Base-by-base conservation (phyloP, 805 yeast species). In the Hanseniaspora occidentalis region DNA sequence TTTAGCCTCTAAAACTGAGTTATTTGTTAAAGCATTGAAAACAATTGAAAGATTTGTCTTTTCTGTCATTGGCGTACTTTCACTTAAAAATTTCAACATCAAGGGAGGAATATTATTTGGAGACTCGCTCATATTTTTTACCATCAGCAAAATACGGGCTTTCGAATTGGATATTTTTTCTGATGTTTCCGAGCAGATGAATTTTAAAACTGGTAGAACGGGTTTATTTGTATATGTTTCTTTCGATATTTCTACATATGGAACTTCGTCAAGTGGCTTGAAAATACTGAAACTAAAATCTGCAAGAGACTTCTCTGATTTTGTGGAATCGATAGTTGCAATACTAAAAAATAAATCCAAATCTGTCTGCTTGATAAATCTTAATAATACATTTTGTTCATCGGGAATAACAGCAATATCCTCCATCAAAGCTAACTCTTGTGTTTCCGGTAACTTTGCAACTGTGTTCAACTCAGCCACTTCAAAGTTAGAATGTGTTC, bases 1-100 rank as follows among this genome's bases (percentile, higher is more conserved):
- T 43, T 62, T 65, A 0, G 83, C 73, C 49, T 71, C 73, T 23
- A 67, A 61, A 23, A 75, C 62, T 1, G 82, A 65, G 43, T 58
- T 70, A 23, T 65, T 69, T 50, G 74, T 73, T 34, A 77, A 58
- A 10, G 68, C 37, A 20, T 21, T 36, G 2, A 42, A 11, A 1
- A 35, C n/a, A 2, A 38, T 31, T 8, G 19, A 6, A 4, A 42
- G 17, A 10, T 35, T 37, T 22, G 18, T n/a, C 18, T 29, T 14
- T 14, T 14, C 18, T n/a, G 13, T 10, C 8, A 9, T 5, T 5
- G 33, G 17, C 5, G 4, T 29, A 6, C 18, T n/a, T n/a, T 8
- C 18, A 29, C 8, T 29, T 8, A 29, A 29, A 29, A 14, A n/a
- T n/a, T n/a, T n/a, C 9, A 18, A 29, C 4, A 29, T n/a, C 9